Evolutionary conservation across 1,284 basidiomycete genomes (phyloP), one percentile per base, ranked within the genome.

Genomic region (Apiotrichum sp.): DNA sequence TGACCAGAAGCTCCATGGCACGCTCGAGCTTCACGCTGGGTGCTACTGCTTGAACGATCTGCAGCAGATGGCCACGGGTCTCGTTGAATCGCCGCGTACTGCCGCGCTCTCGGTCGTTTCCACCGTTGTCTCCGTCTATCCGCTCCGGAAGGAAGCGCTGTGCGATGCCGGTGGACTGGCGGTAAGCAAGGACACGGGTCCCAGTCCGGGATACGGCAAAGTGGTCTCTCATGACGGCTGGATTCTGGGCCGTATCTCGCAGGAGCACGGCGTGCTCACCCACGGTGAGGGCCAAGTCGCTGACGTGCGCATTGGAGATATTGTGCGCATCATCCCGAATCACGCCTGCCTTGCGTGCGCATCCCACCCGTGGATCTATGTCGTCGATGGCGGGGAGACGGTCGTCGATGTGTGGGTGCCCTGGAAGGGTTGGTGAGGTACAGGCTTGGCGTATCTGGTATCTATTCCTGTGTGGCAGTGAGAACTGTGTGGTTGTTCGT

Each of bases 371-470:
- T 91, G 86, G 86, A 88, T 86, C 69, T 91, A 89, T 67, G 77
- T 92, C 22, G 83, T 89, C 1, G 88, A 92, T 76, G 79, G 52
- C 74, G 80, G 43, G 64, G 75, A 61, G 74, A 79, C 76, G 48
- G 85, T 93, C 9, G 83, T 86, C 16, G 89, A 93, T 73, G 79
- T 93, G 39, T 93, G 90, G 89, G 84, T 90, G 36, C 84, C 89
- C 7, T 91, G 89, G 87, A 93, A 91, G 76, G 88, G 88, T 0
- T 92, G 89, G 89, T 93, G 74, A n/a, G n/a, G n/a, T n/a, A n/a
- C n/a, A n/a, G n/a, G n/a, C n/a, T n/a, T n/a, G n/a, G n/a, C n/a
- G n/a, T n/a, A n/a, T n/a, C n/a, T n/a, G n/a, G n/a, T n/a, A n/a
- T n/a, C n/a, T n/a, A n/a, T n/a, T n/a, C n/a, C n/a, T n/a, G n/a